Evolutionary conservation across 495 filamentous ascomycete species (phyloP), one percentile per base, ranked within the genome.

Genomic region (Saxophila tyrrhenica): DNA sequence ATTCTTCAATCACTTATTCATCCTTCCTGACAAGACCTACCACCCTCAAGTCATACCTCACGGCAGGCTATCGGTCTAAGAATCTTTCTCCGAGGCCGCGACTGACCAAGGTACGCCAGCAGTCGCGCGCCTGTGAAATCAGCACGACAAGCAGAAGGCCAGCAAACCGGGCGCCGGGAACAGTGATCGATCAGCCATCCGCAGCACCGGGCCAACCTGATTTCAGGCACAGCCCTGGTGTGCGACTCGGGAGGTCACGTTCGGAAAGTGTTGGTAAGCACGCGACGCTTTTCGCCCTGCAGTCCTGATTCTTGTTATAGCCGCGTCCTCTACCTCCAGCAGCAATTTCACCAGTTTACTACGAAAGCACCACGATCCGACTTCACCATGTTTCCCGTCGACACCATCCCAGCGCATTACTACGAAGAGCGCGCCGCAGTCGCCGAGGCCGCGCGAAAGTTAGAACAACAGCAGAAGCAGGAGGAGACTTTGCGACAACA

Each of bases 301-400:
- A 35, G 13, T 5, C 29, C 29, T 35, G 29, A 35, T 35, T 35
- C 7, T 13, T 13, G 29, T 35, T 13, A 13, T 13, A 35, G 29
- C 29, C 5, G 29, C 29, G 7, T 13, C 13, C 29, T 35, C 29
- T 13, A 35, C 29, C 13, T 35, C 29, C 13, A 5, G 29, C 5
- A 35, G 7, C 5, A 35, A 35, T 13, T 13, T 35, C 29, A n/a
- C n/a, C n/a, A n/a, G n/a, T n/a, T n/a, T n/a, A n/a, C n/a, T n/a
- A n/a, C n/a, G n/a, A n/a, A n/a, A n/a, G n/a, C n/a, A n/a, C n/a
- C n/a, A n/a, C 35, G n/a, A 39, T 9, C n/a, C n/a, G n/a, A 35
- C 29, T 35, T 35, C 29, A 52, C 32, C 8, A 52, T 52, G 50
- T 52, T 52, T 25, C 35, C 50, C 2, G 22, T 43, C 50, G 50